phyloP scores from a whole-genome alignment of 352 stramenopile genomes.

The Pythium biforme region DNA sequence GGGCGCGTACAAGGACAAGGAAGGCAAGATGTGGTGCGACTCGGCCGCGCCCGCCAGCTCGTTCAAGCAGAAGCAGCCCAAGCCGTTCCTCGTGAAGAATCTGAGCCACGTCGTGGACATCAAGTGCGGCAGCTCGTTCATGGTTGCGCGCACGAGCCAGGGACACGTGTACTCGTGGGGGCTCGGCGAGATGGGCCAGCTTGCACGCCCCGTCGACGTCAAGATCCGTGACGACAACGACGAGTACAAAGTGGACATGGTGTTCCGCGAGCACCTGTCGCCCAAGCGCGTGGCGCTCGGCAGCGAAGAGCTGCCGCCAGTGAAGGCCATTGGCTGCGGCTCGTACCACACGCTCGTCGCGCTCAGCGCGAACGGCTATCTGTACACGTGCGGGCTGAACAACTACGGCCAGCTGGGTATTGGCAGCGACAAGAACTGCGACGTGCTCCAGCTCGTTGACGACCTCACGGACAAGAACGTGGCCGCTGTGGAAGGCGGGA shows the following conservation, averaged over 20 bases:
- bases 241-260: slow-evolving; percentile 72
- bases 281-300: slow-evolving; percentile 67
- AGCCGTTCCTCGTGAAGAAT: slow-evolving; percentile 58
- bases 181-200: slow-evolving; percentile 88
- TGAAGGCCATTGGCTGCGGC: slow-evolving; percentile 86
- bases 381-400: slow-evolving; percentile 94
- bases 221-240: slow-evolving; percentile 68
- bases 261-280: slow-evolving; percentile 82
- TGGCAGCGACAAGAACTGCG: slow-evolving; percentile 77
- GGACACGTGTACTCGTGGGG: slow-evolving; percentile 91
- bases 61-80: slow-evolving; percentile 82
- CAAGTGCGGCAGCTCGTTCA: slow-evolving; percentile 81
- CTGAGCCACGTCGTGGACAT: slow-evolving; percentile 76
- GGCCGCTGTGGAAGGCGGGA: slow-evolving; percentile 82
- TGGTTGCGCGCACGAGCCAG: slow-evolving; percentile 84
- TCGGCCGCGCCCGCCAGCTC: slow-evolving; percentile 51
- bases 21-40: slow-evolving; percentile 92
- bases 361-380: slow-evolving; percentile 56
- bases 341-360: slow-evolving; percentile 87
- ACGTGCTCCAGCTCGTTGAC: slow-evolving; percentile 72
- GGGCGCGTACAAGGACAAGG: slow-evolving; percentile 97
- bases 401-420: slow-evolving; percentile 97
- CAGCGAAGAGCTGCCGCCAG: slow-evolving; percentile 40
- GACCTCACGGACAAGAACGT: slow-evolving; percentile 65
- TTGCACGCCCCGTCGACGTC: slow-evolving; percentile 56